Evolutionary conservation across 2,329 filamentous ascomycete species (phyloP).

Genomic region (Chaetomium strumarium): DNA sequence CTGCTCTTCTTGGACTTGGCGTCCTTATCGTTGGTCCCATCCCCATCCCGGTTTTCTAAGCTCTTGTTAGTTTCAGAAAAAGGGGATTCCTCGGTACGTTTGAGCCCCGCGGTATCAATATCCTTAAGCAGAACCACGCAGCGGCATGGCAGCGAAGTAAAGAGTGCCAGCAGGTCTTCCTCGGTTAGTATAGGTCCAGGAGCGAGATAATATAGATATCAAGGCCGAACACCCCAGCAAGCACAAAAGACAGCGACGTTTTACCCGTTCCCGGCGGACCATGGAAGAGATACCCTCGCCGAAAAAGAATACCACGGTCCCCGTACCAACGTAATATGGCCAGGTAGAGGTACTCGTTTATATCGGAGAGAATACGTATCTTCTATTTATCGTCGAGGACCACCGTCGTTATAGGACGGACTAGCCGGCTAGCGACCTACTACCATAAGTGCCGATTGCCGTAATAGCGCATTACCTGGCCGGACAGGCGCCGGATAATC

Average conservation of each 20-base stretch:
- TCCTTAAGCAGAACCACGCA: conserved; percentile 65
- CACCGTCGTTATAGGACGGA: conserved; percentile 68
- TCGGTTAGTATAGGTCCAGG: conserved; percentile 57
- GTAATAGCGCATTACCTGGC: conserved; percentile 41
- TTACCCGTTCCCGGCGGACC: conserved; percentile 72
- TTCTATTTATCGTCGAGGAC: conserved; percentile 66
- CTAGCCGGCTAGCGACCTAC: conserved; percentile 56
- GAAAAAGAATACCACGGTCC: conserved; percentile 66
- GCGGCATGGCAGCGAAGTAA: conserved; percentile 53
- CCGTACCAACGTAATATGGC: conserved; percentile 67
- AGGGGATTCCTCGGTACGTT: conserved; percentile 38
- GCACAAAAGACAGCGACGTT: conserved; percentile 59
- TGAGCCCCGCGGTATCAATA: conserved; percentile 60
- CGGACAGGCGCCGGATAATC: conserved; percentile 48
- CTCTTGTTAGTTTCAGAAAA: too few species aligned
- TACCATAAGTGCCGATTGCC: conserved; percentile 45
- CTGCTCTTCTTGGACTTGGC: conserved; percentile 26
- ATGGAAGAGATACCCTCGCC: conserved; percentile 71
- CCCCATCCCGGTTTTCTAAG: too few species aligned
- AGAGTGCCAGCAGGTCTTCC: conserved; percentile 53
- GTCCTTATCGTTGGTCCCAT: conserved; percentile 18
- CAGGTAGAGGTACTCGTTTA: conserved; percentile 73
- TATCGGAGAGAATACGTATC: conserved; percentile 58
- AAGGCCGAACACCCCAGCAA: conserved; percentile 60
- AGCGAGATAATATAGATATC: conserved; percentile 61